These are phyloP conservation scores for Globisporangium perplexum DNA, from an alignment of 352 stramenopile species.

Conservation along the genomic window DNA sequence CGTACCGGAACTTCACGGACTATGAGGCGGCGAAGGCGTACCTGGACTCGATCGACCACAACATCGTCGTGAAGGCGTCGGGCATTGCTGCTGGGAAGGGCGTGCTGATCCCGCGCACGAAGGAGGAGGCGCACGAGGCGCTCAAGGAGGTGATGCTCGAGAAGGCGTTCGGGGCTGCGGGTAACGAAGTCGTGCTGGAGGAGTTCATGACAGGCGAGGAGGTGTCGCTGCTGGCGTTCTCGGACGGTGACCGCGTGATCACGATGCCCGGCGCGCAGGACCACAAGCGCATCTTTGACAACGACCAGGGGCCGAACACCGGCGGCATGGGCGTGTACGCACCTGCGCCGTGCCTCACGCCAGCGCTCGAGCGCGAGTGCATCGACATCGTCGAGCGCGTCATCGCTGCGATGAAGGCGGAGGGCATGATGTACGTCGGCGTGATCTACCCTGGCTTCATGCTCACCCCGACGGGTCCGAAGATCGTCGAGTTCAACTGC, in stretches of 20 bases:
- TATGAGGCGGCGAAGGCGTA: constrained; percentile 89
- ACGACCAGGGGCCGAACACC: constrained; percentile 98
- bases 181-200: constrained; percentile 97
- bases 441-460: constrained; percentile 99
- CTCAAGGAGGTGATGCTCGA: constrained; percentile 97
- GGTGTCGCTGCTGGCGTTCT: constrained; percentile 97
- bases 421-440: constrained; percentile 97
- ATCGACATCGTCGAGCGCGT: constrained; percentile 79
- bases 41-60: constrained; percentile 90
- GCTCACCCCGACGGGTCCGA: constrained; percentile 84
- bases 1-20: constrained; percentile 96
- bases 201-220: constrained; percentile 98
- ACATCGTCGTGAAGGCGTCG: constrained; percentile 99
- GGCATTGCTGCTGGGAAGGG: constrained; percentile 99
- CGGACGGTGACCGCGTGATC: constrained; percentile 93
- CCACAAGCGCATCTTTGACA: constrained; percentile 98
- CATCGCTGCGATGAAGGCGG: constrained; percentile 83
- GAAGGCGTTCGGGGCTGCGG: constrained; percentile 93
- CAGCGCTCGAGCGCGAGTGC: constrained; percentile 89
- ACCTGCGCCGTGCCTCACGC: constrained; percentile 94
- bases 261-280: constrained; percentile 98
- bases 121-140: constrained; percentile 89
- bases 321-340: constrained; percentile 99
- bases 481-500: constrained; percentile 99
- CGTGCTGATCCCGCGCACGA: constrained; percentile 94